Evolutionary conservation across 306 rosid genomes (phyloP), one percentile per base, ranked within the genome.

Genomic region (Vachellia pachyceras): DNA sequence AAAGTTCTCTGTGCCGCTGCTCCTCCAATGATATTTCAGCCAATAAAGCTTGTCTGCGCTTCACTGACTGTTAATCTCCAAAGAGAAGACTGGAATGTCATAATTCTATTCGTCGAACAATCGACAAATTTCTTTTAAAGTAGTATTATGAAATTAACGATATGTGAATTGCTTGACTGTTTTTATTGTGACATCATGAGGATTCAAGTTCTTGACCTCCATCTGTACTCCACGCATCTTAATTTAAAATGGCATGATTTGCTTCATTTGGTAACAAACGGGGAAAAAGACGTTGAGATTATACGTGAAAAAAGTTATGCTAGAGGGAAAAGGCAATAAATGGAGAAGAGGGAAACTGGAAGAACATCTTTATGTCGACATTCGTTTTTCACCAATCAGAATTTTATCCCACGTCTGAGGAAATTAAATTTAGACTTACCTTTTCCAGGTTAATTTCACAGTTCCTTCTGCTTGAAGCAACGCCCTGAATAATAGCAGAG

Each of bases 1-100:
- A 88, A 54, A 90, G 92, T 69, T 89, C 96, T 79, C 86, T 91
- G 72, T 90, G 91, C 79, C 91, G 90, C 82, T 90, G 93, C 87
- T 91, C 93, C 90, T 90, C 97, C 84, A 80, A 79, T 72, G 84
- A 87, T 69, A 90, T 88, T 88, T 91, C 88, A 41, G 89, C 92
- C 85, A 91, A 80, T 73, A 90, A 87, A 65, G 90, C 99, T 86
- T 86, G 92, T 75, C 91, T 91, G 35, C 88, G 90, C 84, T 90
- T 90, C 84, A 89, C 96, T 20, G 97, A 93, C 98, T 91, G 90
- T 71, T 80, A 88, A 45, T 72, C 67, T 36, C 47, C 60, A 61
- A 64, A 22, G 47, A 40, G 41, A 4, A 75, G 23, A 17, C 70
- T 11, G 29, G 47, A 36, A 54, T 39, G 63, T 54, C 55, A 65